Base-by-base conservation (phyloP, 2,329 filamentous ascomycete genomes). In the Neonectria punicea region DNA sequence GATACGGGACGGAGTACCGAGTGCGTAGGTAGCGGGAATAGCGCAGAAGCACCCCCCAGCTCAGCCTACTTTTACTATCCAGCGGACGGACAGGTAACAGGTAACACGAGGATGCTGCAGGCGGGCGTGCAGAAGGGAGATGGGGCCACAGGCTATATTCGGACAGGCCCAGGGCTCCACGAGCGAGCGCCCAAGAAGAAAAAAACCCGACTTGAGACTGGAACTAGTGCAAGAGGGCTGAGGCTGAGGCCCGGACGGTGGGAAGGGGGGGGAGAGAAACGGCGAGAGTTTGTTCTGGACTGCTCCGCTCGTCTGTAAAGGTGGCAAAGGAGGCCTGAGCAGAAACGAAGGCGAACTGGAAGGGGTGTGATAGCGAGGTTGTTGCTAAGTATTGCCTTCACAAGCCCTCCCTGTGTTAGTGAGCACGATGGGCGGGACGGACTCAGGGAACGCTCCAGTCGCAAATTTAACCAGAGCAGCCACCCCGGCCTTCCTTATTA, bases 81-180 rank as follows among this genome's bases (percentile, higher is more conserved):
- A 43, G 44, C 22, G 58, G 41, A 39, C 22, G 58, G 41, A 39
- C 51, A 25, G 49, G 3, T 22, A 22, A 44, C 53, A 50, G 59
- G 59, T 51, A 50, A 51, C 49, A 51, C 49, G 49, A 51, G 49
- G 44, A 18, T 25, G 58, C 49, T 53, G 57, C 51, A 36, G 20
- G 57, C 51, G 22, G 20, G 22, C 8, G 20, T 53, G 51, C 32
- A 25, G 51, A 22, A 28, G 5, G 7, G 49, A 16, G n/a, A 49
- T 16, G 20, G 44, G 44, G 44, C 11, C 44, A 16, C 44, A 49
- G 16, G 36, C 36, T 39, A 39, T 39, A 39, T 39, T 39, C 36
- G 36, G 5, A 39, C 36, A 39, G 36, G 36, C 36, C 36, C 14
- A 39, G 44, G 25, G 44, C 44, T 49, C 44, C 44, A 49, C 44